Evolutionary conservation across 116 monocot genomes (phyloP), one percentile per base, ranked within the genome.

Genomic region (Papilionanthe hybrid): DNA sequence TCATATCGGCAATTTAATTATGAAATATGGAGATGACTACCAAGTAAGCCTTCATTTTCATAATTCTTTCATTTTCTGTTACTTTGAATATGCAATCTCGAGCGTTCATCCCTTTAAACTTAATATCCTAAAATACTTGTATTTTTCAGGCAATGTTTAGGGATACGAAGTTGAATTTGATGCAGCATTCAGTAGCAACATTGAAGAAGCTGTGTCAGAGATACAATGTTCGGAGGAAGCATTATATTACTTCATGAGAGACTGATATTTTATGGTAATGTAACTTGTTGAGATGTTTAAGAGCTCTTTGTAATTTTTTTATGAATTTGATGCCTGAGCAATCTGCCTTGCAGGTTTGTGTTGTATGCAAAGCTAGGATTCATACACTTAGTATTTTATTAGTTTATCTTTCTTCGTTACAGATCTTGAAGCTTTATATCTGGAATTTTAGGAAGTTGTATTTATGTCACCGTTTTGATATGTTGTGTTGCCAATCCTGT

Each of bases 111-210:
- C 17, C 53, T 53, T 4, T 53, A 53, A 53, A 49, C 50, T 49
- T 49, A 49, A 49, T 12, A 10, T 12, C 9, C 50, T 12, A 49
- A 49, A 53, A 4, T 1, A 2, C 1, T 15, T 17, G 13, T 53
- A 53, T 73, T 68, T 69, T 78, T 13, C 83, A 98, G 98, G 94
- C 98, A 45, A 98, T 98, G 98, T 91, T 91, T 82, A 90, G 76
- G 93, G 94, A 98, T 75, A 94, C 75, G 11, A 87, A 91, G 78
- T 80, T 98, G 78, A 98, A 98, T 55, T 57, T 87, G 7, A 86
- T 98, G 91, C 98, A 98, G 75, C 94, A 98, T 81, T 90, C 94
- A 5, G 82, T 86, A 28, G 98, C 77, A 8, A 87, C 82, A 8
- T 79, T 98, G 84, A 85, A 86, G 83, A 94, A 91, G 81, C 87